Conservation (phyloP, 148 eudicot species). For the Cornus kousa region DNA sequence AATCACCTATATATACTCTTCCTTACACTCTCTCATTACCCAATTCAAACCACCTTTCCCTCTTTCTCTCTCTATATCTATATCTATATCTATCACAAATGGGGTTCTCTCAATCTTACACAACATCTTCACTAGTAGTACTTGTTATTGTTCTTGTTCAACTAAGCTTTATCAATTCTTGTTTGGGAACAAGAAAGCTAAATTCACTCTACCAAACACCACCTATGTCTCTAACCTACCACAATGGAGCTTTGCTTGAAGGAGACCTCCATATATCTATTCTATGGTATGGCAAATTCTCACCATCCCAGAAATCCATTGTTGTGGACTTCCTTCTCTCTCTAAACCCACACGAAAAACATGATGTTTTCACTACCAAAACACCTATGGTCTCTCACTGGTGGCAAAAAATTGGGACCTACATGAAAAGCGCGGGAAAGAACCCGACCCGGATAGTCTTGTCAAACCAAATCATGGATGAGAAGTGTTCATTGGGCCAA, state of each 20-base stretch:
- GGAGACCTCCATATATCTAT: conserved; percentile 8
- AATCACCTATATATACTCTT: conserved; percentile 10
- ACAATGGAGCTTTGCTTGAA: conserved; percentile 11
- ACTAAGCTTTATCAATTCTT: not conserved
- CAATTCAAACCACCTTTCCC: not conserved
- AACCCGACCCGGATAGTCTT: not conserved
- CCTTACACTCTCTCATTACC: not conserved
- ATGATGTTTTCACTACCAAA: not conserved
- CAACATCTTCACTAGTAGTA: not conserved
- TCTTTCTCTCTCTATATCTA: not conserved
- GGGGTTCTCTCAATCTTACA: not conserved
- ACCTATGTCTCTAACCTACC: conserved; percentile 2
- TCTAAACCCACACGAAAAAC: not conserved
- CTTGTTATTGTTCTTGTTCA: not conserved
- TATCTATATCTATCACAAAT: not conserved
- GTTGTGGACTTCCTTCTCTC: conserved; percentile 15
- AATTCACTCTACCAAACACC: conserved; percentile 7
- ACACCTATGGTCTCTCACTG: conserved; percentile 4
- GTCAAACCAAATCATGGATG: not conserved
- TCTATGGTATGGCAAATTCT: conserved; percentile 12
- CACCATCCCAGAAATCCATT: conserved; percentile 5
- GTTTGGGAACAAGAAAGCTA: conserved; percentile 12
- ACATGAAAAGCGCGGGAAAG: not conserved
- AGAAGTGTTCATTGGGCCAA: not conserved
- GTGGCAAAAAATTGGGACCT: conserved; percentile 3